A percentile compares a stretch with the other conserved stretches of the same genome.
These are phyloP conservation scores for Ceraceosorus guamensis DNA, from an alignment of 1,284 basidiomycete species.

Conservation along the genomic window DNA sequence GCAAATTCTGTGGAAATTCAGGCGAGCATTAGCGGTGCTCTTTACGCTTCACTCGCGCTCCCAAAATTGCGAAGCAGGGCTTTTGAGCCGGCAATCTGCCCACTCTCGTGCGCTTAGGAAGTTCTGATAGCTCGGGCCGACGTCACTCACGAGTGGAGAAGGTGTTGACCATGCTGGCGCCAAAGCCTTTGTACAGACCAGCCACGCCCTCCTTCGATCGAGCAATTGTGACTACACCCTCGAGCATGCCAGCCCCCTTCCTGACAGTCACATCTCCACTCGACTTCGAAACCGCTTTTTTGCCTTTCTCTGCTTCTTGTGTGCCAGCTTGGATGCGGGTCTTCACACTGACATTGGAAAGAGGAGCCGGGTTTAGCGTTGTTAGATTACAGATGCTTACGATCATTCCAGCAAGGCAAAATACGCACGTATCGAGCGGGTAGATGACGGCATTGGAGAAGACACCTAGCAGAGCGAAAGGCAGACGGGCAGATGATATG, in stretches of 20 bases:
- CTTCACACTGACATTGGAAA: constrained; percentile 63
- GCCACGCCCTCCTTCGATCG: constrained; percentile 33
- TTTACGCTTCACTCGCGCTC: no score
- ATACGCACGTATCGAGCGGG: constrained; percentile 70
- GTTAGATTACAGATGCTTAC: not conserved
- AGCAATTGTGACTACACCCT: constrained; percentile 39
- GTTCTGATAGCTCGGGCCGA: not conserved
- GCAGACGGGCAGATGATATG: not conserved
- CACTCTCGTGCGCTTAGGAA: not conserved
- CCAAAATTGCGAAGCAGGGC: no score
- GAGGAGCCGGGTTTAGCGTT: not conserved
- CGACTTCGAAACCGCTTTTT: constrained; percentile 57
- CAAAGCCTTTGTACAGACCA: constrained; percentile 86
- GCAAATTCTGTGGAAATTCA: constrained; percentile 68
- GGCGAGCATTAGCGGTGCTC: no score
- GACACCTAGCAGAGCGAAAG: constrained; percentile 19
- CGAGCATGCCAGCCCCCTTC: constrained; percentile 36
- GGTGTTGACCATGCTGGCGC: constrained; percentile 96
- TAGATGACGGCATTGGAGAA: constrained; percentile 63
- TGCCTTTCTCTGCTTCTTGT: constrained; percentile 47
- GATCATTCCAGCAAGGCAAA: not conserved
- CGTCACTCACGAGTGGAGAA: constrained; percentile 74
- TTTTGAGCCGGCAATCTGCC: not conserved
- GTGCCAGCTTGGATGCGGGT: constrained; percentile 74
- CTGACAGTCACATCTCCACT: constrained; percentile 18